Conservation (phyloP, 768 basidiomycete species). For the Termitomyces sp. region DNA sequence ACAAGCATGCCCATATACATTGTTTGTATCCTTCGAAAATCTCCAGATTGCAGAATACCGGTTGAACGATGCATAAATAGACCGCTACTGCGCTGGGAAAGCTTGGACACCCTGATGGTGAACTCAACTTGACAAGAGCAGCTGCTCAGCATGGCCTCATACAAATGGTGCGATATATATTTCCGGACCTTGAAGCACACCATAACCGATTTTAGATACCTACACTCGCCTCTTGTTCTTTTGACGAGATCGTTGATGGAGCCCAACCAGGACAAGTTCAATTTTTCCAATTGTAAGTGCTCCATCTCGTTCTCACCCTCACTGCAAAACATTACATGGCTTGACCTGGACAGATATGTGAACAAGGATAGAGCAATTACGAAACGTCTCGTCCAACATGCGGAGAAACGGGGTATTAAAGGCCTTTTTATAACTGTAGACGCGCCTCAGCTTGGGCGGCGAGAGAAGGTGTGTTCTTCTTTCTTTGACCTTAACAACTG, state of each 20-base stretch:
- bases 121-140: conserved; percentile 84
- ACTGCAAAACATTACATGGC: background rate
- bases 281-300: conserved; percentile 75
- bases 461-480: conserved; percentile 59
- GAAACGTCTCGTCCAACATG: conserved; percentile 82
- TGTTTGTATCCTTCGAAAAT: conserved; percentile 30
- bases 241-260: conserved; percentile 92
- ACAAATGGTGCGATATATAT: conserved; percentile 35
- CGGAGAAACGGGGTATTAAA: conserved; percentile 86
- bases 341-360: conserved; percentile 56
- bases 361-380: conserved; percentile 88
- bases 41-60: no score
- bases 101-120: conserved; percentile 94
- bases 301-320: background rate
- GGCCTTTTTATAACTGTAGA: conserved; percentile 97
- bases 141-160: conserved; percentile 70
- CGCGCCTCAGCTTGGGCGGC: conserved; percentile 90
- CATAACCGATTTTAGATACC: conserved; percentile 59
- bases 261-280: conserved; percentile 75
- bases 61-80: conserved; percentile 15
- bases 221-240: conserved; percentile 91
- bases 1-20: conserved; percentile 80
- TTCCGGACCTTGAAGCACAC: background rate
- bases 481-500: background rate
- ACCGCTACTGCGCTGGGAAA: conserved; percentile 89